Percentiles rank a stretch among this genome's conserved stretches.
phyloP scores from a whole-genome alignment of 805 yeast genomes.

The Candida taoyuanica region DNA sequence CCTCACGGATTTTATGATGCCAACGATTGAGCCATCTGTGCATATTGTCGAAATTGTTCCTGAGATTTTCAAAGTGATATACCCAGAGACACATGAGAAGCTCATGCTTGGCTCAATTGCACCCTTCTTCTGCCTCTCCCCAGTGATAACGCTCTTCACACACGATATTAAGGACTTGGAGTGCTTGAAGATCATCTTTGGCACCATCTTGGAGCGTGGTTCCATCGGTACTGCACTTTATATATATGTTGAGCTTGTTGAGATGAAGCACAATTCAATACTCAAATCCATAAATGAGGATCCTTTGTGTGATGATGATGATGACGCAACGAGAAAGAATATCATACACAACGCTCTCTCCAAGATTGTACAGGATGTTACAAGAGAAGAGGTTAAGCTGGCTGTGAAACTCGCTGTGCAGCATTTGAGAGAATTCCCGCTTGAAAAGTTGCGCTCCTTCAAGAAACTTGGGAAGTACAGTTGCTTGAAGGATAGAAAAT shows the following conservation, averaged over 20 bases:
- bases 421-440: slow-evolving; percentile 6
- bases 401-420: slow-evolving; percentile 25
- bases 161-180: slow-evolving; percentile 56
- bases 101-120: slow-evolving; percentile 37
- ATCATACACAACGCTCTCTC: slow-evolving; percentile 37
- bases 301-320: slow-evolving; percentile 26
- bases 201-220: slow-evolving; percentile 53
- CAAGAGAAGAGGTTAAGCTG: slow-evolving; percentile 24
- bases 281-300: slow-evolving; percentile 28
- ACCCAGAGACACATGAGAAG: slow-evolving; percentile 36
- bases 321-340: slow-evolving; percentile 32
- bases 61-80: slow-evolving; percentile 46
- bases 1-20: slow-evolving; percentile 82
- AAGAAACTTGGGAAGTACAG: too few relatives aligned
- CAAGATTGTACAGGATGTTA: slow-evolving; percentile 23
- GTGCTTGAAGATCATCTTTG: slow-evolving; percentile 61
- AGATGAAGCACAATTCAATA: slow-evolving; percentile 41
- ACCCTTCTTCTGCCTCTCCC: slow-evolving; percentile 70
- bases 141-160: slow-evolving; percentile 71
- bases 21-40: slow-evolving; percentile 59
- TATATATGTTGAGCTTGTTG: slow-evolving; percentile 54
- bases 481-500: too few relatives aligned
- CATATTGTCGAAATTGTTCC: slow-evolving; percentile 67
- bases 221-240: slow-evolving; percentile 53
- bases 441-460: slow-evolving; percentile 3